These are phyloP conservation scores for Mesembryanthemum crystallinum DNA, from an alignment of 148 eudicot genomes.

Conservation along the genomic window DNA sequence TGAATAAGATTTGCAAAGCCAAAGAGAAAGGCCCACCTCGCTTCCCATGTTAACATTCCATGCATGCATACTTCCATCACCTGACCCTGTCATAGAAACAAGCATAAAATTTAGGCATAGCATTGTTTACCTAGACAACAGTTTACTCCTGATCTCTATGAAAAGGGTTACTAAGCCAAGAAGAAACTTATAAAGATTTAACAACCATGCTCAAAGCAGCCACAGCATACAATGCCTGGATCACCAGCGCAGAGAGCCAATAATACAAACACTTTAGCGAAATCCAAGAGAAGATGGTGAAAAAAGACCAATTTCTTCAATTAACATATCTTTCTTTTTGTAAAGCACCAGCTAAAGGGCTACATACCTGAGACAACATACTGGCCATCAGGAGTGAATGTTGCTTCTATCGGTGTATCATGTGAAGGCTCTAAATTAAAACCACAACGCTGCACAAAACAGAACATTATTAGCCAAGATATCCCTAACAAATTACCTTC, in stretches of 20 bases:
- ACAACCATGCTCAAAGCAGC: neutral
- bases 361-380: constrained; percentile 78
- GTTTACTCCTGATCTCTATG: neutral
- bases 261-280: neutral
- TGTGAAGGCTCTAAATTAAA: constrained; percentile 80
- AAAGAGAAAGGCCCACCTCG: constrained; percentile 43
- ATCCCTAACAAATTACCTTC: neutral
- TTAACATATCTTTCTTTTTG: neutral
- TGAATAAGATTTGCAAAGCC: neutral
- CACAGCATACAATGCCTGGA: neutral
- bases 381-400: constrained; percentile 93
- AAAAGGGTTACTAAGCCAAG: neutral
- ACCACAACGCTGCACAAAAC: constrained; percentile 72
- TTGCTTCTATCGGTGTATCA: constrained; percentile 71
- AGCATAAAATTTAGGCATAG: neutral
- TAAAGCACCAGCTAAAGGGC: neutral
- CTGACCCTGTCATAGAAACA: constrained; percentile 57
- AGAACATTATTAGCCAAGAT: neutral
- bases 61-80: constrained; percentile 85
- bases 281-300: neutral
- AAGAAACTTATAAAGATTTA: neutral
- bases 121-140: neutral
- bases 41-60: constrained; percentile 59
- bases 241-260: neutral
- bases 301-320: neutral